Evolutionary conservation across 139 green algal species (phyloP).

Genomic region (Volvox africanus): DNA sequence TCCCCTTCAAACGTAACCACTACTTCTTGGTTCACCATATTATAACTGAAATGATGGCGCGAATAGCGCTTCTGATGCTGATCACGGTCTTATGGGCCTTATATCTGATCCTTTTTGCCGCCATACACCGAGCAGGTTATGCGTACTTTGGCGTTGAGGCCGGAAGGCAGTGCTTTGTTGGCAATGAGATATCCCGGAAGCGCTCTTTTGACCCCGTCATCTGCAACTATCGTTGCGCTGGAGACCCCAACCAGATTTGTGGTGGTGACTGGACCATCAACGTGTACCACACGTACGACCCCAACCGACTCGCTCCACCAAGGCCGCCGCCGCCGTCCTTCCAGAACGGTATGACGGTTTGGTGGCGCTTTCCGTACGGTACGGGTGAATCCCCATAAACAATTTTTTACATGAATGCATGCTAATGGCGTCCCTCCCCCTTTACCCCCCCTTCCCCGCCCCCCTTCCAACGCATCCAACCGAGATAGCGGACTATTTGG

Average conservation of each 20-base stretch:
- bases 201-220: background rate
- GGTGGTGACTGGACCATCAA: constrained; percentile 6
- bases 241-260: background rate
- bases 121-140: background rate
- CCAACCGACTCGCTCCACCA: background rate
- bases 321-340: background rate
- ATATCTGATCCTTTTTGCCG: background rate
- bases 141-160: background rate
- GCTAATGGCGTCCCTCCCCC: too few relatives aligned
- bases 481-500: background rate
- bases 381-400: too few relatives aligned
- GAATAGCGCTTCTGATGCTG: background rate
- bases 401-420: too few relatives aligned
- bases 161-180: background rate
- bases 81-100: background rate
- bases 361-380: too few relatives aligned
- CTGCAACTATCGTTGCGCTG: background rate
- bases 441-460: too few relatives aligned
- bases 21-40: too few relatives aligned
- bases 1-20: too few relatives aligned
- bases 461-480: too few relatives aligned
- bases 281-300: background rate
- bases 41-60: too few relatives aligned
- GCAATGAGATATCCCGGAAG: background rate
- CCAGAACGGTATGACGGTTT: background rate